These are phyloP conservation scores for Yamadazyma spencermartinsiae DNA, from an alignment of 1,139 yeast genomes.

Conservation along the genomic window DNA sequence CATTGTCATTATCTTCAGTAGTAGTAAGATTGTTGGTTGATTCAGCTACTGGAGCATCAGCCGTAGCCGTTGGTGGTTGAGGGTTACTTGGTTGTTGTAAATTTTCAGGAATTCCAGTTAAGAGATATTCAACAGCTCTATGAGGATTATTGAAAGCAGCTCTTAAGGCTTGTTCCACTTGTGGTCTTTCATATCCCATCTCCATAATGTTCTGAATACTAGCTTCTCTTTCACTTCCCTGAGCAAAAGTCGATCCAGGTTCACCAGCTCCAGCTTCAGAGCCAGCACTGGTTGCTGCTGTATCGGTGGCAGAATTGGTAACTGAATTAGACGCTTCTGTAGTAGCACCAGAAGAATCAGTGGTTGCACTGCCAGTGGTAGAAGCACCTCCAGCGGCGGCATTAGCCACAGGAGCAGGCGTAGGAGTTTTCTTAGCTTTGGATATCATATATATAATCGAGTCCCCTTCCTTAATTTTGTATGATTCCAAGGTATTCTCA, in stretches of 20 bases:
- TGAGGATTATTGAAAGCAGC: conserved; percentile 98
- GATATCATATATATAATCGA: conserved; percentile 91
- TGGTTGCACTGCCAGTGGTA: conserved; percentile 13
- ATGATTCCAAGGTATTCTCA: conserved; percentile 68
- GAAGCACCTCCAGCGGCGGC: conserved; percentile 21
- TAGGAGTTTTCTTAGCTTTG: conserved; percentile 41
- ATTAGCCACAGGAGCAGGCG: conserved; percentile 15
- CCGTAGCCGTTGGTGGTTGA: conserved; percentile 17
- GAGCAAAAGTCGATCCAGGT: conserved; percentile 53
- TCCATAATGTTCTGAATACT: conserved; percentile 83
- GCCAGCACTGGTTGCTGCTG: conserved; percentile 11
- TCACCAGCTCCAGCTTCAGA: conserved; percentile 20
- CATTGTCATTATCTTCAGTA: conserved; percentile 12
- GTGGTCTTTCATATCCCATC: conserved; percentile 91
- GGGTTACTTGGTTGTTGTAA: conserved; percentile 33
- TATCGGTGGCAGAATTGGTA: conserved; percentile 14
- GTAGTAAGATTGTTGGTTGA: conserved; percentile 10
- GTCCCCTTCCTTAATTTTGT: conserved; percentile 84
- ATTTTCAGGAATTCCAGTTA: conserved; percentile 86
- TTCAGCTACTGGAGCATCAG: conserved; percentile 14
- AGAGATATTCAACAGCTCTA: conserved; percentile 92
- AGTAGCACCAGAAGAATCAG: conserved; percentile 21
- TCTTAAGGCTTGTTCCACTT: conserved; percentile 87
- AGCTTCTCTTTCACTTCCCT: conserved; percentile 65
- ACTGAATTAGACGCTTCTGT: conserved; percentile 23